Base-by-base conservation (phyloP, 441 rosid genomes). In the Macaranga tanarius region DNA sequence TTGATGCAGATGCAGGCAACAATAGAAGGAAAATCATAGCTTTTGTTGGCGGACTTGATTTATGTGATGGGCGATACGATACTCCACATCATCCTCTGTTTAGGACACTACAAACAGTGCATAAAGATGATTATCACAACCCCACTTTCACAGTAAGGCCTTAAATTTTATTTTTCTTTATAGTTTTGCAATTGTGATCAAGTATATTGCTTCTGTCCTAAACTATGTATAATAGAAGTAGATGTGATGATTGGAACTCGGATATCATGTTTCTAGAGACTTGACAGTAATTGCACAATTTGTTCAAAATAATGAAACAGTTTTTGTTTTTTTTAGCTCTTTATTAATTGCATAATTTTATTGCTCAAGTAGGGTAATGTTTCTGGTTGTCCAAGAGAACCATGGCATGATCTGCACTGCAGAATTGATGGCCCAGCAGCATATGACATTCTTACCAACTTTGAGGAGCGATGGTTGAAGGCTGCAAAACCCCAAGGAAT, bases 351-450 rank as follows among this genome's bases (percentile, higher is more conserved):
- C 62, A 70, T 55, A n/a, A 31, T 42, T 70, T 44, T 79, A 5
- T 69, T 62, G 25, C 62, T 50, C 71, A 77, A 67, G 62, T 80
- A 93, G 98, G 92, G 88, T 67, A 83, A 63, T 75, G 72, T 79
- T 62, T 73, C 77, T 40, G 93, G 95, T 70, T 86, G 96, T 74
- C 97, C 97, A 59, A 86, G 98, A 81, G 96, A 93, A 78, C 93
- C 98, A 54, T 96, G 99, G 97, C 98, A 96, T 82, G 99, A 96
- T 78, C 63, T 96, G 82, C 99, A 96, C 80, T 61, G 89, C 67
- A 89, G 70, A 85, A 90, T 93, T 73, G 97, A 93, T 84, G 98
- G 99, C 67, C 97, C 99, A 10, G 97, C 98, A 56, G 98, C 99
- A 19, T 96, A 93, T 81, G 99, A 96, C 77, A 90, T 92, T 38